Conservation (phyloP, 257 asterid species). For the Nicotiana knightiana region DNA sequence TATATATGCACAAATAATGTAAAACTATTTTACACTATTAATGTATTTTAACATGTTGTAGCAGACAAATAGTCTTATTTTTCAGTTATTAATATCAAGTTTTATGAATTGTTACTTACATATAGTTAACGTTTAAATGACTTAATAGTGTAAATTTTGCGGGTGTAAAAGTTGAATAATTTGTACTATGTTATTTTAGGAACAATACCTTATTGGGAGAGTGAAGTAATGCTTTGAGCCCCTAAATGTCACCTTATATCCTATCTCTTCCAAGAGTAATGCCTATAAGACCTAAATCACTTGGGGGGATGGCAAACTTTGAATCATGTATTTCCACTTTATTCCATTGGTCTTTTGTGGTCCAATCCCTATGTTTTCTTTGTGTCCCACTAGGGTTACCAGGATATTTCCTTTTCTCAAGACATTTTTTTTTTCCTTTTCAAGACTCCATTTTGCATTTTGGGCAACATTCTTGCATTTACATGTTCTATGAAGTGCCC, state of each 20-base stretch:
- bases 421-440: slow-evolving; percentile 12
- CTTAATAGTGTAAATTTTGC: no score
- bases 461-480: slow-evolving; percentile 13
- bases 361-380: slow-evolving; percentile 17
- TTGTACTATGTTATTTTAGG: not conserved
- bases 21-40: not conserved
- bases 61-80: no score
- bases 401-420: slow-evolving; percentile 16
- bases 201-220: slow-evolving; percentile 31
- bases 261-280: slow-evolving; percentile 11
- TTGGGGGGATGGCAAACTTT: slow-evolving; percentile 9
- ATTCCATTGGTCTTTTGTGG: slow-evolving; percentile 27
- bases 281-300: slow-evolving; percentile 22
- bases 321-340: slow-evolving; percentile 10
- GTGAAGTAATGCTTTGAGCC: slow-evolving; percentile 50
- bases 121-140: not conserved
- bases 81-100: not conserved
- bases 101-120: not conserved
- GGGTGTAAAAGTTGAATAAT: not conserved
- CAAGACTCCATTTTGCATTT: slow-evolving; percentile 42
- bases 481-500: not conserved
- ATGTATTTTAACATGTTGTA: not conserved
- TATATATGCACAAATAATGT: not conserved
- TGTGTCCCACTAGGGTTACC: slow-evolving; percentile 31
- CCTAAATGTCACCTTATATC: slow-evolving; percentile 31